These are phyloP conservation scores for Phialophora verrucosa DNA, from an alignment of 2,329 filamentous ascomycete species.

Conservation along the genomic window DNA sequence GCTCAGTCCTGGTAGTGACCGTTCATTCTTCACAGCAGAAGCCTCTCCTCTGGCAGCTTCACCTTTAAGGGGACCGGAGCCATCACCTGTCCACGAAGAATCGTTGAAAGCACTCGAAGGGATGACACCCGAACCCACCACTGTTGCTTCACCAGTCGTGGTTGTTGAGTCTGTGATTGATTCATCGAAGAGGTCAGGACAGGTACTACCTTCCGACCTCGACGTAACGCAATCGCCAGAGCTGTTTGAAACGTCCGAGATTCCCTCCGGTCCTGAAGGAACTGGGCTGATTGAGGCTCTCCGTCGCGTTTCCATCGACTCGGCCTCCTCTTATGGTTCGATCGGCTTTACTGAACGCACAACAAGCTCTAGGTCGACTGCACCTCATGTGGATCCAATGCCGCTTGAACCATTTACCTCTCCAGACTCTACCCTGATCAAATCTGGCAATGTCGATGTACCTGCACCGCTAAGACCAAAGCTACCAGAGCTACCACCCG, in stretches of 20 bases:
- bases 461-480: conserved; percentile 32
- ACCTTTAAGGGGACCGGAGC: conserved; percentile 18
- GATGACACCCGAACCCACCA: conserved; percentile 7
- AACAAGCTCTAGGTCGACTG: conserved; percentile 62
- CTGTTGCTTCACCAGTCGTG: conserved; percentile 16
- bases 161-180: conserved; percentile 22
- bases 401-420: conserved; percentile 16
- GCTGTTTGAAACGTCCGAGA: not conserved
- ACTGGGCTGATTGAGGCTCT: conserved; percentile 14
- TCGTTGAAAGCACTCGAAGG: conserved; percentile 30
- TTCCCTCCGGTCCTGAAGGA: not conserved
- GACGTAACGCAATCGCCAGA: conserved; percentile 4
- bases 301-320: conserved; percentile 44
- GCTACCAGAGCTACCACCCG: conserved; percentile 39
- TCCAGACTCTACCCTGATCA: conserved; percentile 47
- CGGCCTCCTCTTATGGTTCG: conserved; percentile 50
- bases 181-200: conserved; percentile 10
- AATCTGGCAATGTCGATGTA: conserved; percentile 44
- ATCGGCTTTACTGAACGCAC: conserved; percentile 45
- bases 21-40: conserved; percentile 28
- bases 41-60: conserved; percentile 25
- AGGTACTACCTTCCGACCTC: not conserved
- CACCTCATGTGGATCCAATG: conserved; percentile 56
- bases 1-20: conserved; percentile 28
- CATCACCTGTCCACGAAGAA: conserved; percentile 27